Conservation (phyloP, 2,329 filamentous ascomycete genomes). For the Trematosphaeria pertusa region DNA sequence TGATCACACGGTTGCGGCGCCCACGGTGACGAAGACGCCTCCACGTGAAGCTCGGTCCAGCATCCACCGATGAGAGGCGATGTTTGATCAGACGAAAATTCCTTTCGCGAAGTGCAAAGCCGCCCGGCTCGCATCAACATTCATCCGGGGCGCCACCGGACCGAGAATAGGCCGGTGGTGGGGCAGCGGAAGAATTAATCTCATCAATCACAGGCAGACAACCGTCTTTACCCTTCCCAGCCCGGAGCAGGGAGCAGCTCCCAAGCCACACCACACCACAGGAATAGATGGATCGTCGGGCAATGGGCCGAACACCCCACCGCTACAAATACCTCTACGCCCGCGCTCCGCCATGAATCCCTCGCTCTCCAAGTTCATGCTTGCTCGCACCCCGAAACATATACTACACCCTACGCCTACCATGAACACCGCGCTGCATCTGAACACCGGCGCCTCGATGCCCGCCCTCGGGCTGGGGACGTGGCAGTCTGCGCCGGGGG, state of each 20-base stretch:
- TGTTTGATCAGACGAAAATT: neutral
- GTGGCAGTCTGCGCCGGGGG: conserved; percentile 51
- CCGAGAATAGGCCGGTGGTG: conserved; percentile 34
- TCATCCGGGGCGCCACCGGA: conserved; percentile 24
- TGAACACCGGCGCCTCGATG: conserved; percentile 51
- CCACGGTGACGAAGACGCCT: neutral
- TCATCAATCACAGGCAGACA: conserved; percentile 39
- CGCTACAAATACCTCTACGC: conserved; percentile 36
- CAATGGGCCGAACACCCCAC: conserved; percentile 14
- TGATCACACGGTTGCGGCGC: conserved; percentile 17
- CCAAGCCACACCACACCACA: neutral
- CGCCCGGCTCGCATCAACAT: conserved; percentile 2
- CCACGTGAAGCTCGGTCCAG: conserved; percentile 1
- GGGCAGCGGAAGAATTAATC: conserved; percentile 42
- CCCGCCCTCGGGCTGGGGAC: conserved; percentile 49
- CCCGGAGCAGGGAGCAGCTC: conserved; percentile 5
- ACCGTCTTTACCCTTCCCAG: conserved; percentile 16
- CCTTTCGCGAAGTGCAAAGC: neutral
- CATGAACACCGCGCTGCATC: conserved; percentile 48
- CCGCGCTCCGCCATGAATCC: conserved; percentile 43
- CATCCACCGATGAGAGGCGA: conserved; percentile 2
- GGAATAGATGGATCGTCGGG: conserved; percentile 16
- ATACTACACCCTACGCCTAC: conserved; percentile 47
- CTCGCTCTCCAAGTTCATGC: conserved; percentile 48
- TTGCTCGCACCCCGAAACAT: conserved; percentile 43